Percentiles rank a stretch among this genome's conserved stretches.
Conservation (phyloP, 306 rosid genomes). For the Psophocarpus tetragonolobus region DNA sequence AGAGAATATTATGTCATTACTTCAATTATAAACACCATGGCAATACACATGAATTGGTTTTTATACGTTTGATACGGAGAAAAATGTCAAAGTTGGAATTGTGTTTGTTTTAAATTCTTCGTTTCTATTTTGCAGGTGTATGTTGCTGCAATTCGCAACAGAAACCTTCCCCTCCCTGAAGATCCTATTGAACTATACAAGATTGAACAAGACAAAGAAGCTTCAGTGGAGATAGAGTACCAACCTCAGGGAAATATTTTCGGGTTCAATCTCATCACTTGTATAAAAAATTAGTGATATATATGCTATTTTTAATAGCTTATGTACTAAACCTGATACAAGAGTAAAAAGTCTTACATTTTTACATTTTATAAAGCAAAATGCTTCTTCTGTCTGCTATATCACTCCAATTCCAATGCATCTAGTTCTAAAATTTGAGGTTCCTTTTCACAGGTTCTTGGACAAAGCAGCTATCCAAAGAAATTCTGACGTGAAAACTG, state of each 20-base stretch:
- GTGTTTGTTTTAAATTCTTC: neutral
- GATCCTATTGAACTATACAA: slow-evolving; percentile 62
- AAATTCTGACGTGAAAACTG: slow-evolving; percentile 26
- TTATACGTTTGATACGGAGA: neutral
- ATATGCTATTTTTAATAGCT: neutral
- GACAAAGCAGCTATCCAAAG: slow-evolving; percentile 79
- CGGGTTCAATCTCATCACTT: slow-evolving; percentile 43
- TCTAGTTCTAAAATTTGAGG: neutral
- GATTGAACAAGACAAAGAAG: slow-evolving; percentile 64
- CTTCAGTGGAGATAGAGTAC: slow-evolving; percentile 36
- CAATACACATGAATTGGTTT: neutral
- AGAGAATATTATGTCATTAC: neutral
- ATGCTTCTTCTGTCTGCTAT: neutral
- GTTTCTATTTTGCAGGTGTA: slow-evolving; percentile 56
- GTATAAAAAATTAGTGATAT: neutral
- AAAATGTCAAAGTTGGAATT: neutral
- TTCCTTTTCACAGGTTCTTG: slow-evolving; percentile 54
- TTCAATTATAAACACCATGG: neutral
- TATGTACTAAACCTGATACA: neutral
- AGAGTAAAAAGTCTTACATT: neutral
- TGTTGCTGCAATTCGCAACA: slow-evolving; percentile 72
- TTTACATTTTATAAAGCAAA: neutral
- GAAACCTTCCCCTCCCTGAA: slow-evolving; percentile 68
- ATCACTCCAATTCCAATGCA: neutral
- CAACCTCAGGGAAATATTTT: slow-evolving; percentile 18